Conservation (phyloP, 768 basidiomycete species). For the Collybia sordida region DNA sequence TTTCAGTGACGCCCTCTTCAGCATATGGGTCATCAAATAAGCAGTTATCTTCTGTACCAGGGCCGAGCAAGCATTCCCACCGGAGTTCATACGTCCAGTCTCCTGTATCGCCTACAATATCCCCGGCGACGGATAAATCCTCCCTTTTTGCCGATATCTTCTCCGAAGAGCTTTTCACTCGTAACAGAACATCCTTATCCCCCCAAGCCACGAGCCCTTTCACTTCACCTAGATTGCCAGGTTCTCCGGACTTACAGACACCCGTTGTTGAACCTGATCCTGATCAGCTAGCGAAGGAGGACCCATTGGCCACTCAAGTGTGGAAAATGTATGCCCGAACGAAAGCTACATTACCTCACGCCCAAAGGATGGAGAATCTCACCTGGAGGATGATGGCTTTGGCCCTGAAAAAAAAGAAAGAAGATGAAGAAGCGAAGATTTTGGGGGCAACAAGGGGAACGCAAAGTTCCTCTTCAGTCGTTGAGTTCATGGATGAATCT, state of each 20-base stretch:
- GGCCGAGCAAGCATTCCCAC: conserved; percentile 28
- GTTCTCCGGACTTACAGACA: conserved; percentile 67
- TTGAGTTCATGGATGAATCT: conserved; percentile 14
- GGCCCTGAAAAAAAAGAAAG: conserved; percentile 86
- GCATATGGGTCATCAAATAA: conserved; percentile 36
- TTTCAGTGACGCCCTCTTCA: conserved; percentile 43
- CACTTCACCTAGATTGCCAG: conserved; percentile 64
- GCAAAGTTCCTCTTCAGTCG: conserved; percentile 6
- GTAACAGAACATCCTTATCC: conserved; percentile 33
- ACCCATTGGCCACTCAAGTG: conserved; percentile 92
- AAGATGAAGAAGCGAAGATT: conserved; percentile 45
- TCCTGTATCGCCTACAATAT: conserved; percentile 40
- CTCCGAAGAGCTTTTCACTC: conserved; percentile 62
- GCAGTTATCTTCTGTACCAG: conserved; percentile 33
- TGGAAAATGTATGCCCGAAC: conserved; percentile 96
- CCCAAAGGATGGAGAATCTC: conserved; percentile 95
- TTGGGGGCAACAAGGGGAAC: conserved; percentile 17
- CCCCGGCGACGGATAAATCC: conserved; percentile 55
- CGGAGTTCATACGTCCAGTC: conserved; percentile 32
- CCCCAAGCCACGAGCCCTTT: conserved; percentile 51
- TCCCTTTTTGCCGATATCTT: conserved; percentile 70
- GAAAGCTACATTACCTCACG: conserved; percentile 87
- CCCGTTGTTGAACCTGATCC: conserved; percentile 48
- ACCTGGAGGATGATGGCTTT: conserved; percentile 99
- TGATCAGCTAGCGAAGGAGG: conserved; percentile 72